Conservation (phyloP, 202 grass and related monocot species). For the Setaria italica region DNA sequence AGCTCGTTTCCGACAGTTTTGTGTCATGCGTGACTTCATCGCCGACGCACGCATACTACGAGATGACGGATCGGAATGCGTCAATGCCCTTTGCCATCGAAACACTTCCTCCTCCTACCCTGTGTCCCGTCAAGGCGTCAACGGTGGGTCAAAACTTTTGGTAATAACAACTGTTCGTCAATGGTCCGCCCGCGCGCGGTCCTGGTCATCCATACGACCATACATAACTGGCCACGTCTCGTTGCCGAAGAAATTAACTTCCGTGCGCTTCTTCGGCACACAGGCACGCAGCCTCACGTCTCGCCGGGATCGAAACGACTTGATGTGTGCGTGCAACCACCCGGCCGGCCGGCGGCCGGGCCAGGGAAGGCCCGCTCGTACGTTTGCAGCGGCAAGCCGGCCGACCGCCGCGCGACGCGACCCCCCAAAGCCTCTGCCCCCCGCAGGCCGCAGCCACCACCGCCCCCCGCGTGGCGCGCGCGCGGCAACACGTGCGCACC, state of each 20-base stretch:
- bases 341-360: not conserved
- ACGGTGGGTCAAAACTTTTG: no score
- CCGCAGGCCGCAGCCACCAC: no score
- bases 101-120: no score
- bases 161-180: not conserved
- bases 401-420: not conserved
- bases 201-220: no score
- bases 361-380: not conserved
- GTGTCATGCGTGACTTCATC: conserved; percentile 3
- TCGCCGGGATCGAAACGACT: not conserved
- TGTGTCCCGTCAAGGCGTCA: no score
- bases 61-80: no score
- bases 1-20: not conserved
- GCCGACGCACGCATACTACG: not conserved
- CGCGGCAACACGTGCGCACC: not conserved
- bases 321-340: not conserved
- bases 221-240: no score
- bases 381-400: no score
- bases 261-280: not conserved
- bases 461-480: not conserved
- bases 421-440: no score
- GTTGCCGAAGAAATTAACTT: not conserved
- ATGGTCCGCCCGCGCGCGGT: not conserved
- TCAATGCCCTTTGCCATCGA: no score
- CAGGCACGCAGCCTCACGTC: not conserved